Conservation (phyloP, 139 green algal species). For the Tetraselmis striata region DNA sequence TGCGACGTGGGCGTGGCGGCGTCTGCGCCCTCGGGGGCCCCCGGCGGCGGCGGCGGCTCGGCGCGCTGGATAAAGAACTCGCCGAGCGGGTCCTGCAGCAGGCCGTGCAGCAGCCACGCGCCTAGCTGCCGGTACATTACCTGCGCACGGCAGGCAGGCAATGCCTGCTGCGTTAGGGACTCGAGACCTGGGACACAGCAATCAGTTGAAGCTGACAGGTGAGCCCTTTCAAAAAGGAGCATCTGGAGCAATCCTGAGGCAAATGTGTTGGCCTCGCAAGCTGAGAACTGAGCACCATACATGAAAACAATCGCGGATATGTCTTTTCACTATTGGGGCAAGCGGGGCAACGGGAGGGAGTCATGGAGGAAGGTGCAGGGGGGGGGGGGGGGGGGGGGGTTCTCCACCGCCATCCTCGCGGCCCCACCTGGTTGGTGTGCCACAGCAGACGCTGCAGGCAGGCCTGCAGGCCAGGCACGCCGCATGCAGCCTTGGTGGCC, state of each 20-base stretch:
- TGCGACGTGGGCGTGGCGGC: background rate
- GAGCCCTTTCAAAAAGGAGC: too few relatives aligned
- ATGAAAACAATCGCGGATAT: too few relatives aligned
- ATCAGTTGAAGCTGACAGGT: too few relatives aligned
- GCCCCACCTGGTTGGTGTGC: constrained; percentile 80
- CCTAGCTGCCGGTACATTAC: background rate
- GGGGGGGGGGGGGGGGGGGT: background rate
- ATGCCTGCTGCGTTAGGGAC: too few relatives aligned
- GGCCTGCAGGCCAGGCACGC: constrained; percentile 63
- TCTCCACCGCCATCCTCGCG: too few relatives aligned
- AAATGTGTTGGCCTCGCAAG: too few relatives aligned
- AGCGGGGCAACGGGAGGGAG: too few relatives aligned
- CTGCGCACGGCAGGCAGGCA: background rate
- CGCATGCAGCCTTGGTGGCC: constrained; percentile 32
- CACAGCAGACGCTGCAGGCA: constrained; percentile 67
- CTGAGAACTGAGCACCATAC: too few relatives aligned
- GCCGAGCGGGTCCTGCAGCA: constrained; percentile 53
- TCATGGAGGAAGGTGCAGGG: too few relatives aligned
- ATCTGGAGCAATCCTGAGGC: too few relatives aligned
- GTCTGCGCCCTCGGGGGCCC: background rate
- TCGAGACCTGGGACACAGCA: too few relatives aligned
- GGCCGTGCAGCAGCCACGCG: constrained; percentile 68
- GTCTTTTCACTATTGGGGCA: too few relatives aligned
- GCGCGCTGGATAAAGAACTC: constrained; percentile 80
- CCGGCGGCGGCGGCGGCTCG: background rate